Evolutionary conservation across 2,329 filamentous ascomycete species (phyloP).

Genomic region (Claviceps pusilla): DNA sequence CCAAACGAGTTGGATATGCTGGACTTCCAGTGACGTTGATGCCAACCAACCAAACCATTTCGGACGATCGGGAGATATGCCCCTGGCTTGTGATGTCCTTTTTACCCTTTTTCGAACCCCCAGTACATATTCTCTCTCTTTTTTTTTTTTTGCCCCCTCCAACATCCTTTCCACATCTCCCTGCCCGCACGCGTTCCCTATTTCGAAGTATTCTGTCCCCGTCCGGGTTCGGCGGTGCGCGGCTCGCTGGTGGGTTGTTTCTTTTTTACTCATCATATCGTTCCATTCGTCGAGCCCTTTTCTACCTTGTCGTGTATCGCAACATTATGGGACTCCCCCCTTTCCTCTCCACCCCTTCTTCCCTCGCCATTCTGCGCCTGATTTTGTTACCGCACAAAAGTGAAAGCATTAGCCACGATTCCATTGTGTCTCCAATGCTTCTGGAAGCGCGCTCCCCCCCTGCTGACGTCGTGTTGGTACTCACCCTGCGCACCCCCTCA

Average conservation of each 20-base stretch:
- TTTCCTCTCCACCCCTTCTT: background rate
- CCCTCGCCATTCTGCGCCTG: background rate
- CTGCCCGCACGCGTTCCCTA: background rate
- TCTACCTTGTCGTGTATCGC: background rate
- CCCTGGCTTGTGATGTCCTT: background rate
- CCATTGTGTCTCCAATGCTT: slow-evolving; percentile 7
- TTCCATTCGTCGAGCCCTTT: background rate
- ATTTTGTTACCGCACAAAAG: slow-evolving; percentile 6
- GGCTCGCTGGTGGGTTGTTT: background rate
- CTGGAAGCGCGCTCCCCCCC: background rate
- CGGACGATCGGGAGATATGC: background rate
- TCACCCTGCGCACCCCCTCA: background rate
- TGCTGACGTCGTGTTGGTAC: background rate
- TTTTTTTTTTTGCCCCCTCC: no score
- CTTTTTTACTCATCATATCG: background rate
- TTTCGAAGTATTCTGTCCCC: background rate
- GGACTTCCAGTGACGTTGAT: background rate
- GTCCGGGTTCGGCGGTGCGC: background rate
- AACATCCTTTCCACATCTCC: background rate
- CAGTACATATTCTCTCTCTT: background rate
- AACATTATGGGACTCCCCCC: no score
- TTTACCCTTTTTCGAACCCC: background rate
- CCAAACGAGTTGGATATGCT: background rate
- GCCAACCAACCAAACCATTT: background rate
- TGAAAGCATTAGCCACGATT: slow-evolving; percentile 7